Percentiles rank a stretch among this genome's conserved stretches.
Evolutionary conservation across 257 asterid species (phyloP).

Genomic region (Scutellaria minor): DNA sequence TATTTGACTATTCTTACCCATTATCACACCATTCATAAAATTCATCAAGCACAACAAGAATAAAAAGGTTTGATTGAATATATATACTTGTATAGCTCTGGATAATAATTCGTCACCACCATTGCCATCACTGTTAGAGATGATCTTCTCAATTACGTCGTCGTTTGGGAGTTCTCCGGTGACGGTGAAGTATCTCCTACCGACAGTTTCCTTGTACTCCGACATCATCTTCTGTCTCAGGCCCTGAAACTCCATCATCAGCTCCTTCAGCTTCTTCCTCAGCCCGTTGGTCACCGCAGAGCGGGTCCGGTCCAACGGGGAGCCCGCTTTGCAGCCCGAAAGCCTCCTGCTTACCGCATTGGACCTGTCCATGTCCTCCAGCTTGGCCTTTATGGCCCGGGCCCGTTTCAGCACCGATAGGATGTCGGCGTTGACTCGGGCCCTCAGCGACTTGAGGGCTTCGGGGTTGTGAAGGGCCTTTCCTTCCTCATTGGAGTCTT

Average conservation of each 20-base stretch:
- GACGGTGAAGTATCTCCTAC: conserved; percentile 80
- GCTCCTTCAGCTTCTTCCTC: conserved; percentile 88
- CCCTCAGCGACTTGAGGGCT: conserved; percentile 60
- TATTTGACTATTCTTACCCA: no score
- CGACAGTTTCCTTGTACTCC: conserved; percentile 88
- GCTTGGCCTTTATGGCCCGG: conserved; percentile 51
- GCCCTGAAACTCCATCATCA: conserved; percentile 93
- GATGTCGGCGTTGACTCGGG: conserved; percentile 57
- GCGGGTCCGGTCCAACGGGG: conserved; percentile 73
- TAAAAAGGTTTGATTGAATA: no score
- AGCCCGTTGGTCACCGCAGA: conserved; percentile 89
- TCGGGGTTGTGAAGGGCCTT: conserved; percentile 79
- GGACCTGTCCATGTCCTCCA: conserved; percentile 88
- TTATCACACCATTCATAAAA: background rate
- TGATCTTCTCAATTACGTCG: conserved; percentile 50
- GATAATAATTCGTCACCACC: conserved; percentile 83
- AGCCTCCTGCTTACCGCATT: conserved; percentile 65
- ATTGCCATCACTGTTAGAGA: conserved; percentile 63
- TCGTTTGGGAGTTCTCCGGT: conserved; percentile 71
- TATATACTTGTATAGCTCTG: conserved; percentile 74
- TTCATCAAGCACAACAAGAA: background rate
- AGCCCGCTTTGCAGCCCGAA: conserved; percentile 77
- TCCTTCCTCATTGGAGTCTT: conserved; percentile 65
- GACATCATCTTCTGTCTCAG: conserved; percentile 90
- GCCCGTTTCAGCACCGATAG: conserved; percentile 72